Conservation (phyloP, 192 early-diverging fungal species). For the Rhizophagus sp. region DNA sequence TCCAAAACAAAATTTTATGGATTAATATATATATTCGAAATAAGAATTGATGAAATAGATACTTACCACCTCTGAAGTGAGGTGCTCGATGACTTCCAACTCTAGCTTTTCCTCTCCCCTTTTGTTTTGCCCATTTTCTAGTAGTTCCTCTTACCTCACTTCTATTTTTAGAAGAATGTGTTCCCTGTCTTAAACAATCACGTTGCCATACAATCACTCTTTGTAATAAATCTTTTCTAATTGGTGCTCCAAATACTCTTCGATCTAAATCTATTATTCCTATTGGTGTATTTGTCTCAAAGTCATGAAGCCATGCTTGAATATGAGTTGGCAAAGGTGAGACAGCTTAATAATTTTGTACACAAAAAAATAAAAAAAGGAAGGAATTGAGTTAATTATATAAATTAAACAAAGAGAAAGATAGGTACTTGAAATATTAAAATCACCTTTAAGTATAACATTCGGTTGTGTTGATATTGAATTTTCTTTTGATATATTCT, state of each 20-base stretch:
- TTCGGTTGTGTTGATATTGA: not conserved
- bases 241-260: constrained; percentile 37
- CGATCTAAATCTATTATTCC: constrained; percentile 53
- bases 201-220: constrained; percentile 88
- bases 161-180: too few relatives aligned
- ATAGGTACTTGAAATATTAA: not conserved
- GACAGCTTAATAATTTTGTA: constrained; percentile 17
- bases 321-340: constrained; percentile 47
- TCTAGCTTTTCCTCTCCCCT: constrained; percentile 91
- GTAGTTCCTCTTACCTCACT: constrained; percentile 74
- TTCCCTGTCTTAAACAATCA: constrained; percentile 35
- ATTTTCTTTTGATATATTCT: not conserved
- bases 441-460: not conserved
- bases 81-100: constrained; percentile 83
- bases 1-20: not conserved
- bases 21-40: not conserved
- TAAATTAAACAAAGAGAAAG: not conserved
- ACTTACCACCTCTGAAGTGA: constrained; percentile 81
- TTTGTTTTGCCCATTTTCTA: constrained; percentile 84
- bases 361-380: not conserved
- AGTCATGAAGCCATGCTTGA: constrained; percentile 77
- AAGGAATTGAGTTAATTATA: not conserved
- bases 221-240: constrained; percentile 82
- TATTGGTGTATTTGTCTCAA: constrained; percentile 68
- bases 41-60: not conserved